These are phyloP conservation scores for Cladophialophora psammophila DNA, from an alignment of 2,329 filamentous ascomycete genomes.

Conservation along the genomic window DNA sequence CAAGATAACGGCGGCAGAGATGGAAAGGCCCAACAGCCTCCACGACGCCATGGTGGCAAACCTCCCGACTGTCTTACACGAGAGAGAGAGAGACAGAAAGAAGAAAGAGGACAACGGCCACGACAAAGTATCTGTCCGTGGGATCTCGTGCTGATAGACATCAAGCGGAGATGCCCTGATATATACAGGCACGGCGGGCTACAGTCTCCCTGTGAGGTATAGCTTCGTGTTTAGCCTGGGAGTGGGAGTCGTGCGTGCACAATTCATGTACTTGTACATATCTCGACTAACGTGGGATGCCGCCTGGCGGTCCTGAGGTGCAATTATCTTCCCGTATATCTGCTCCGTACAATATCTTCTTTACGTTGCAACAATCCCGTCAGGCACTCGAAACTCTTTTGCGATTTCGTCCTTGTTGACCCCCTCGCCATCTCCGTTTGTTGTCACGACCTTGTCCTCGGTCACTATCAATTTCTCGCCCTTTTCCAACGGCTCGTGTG, in stretches of 20 bases:
- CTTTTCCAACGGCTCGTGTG: constrained; percentile 30
- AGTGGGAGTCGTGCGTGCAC: neutral
- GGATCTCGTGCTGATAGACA: neutral
- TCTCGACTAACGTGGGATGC: neutral
- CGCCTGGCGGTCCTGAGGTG: neutral
- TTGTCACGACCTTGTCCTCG: constrained; percentile 27
- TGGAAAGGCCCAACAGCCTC: constrained; percentile 18
- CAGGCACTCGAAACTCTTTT: constrained; percentile 26
- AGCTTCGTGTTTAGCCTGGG: neutral
- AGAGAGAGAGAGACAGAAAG: neutral
- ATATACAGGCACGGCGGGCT: neutral
- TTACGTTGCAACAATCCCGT: constrained; percentile 31
- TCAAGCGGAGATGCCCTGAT: constrained; percentile 19
- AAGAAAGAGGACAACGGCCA: neutral
- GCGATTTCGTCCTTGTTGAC: constrained; percentile 24
- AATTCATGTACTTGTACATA: neutral
- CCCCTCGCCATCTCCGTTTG: constrained; percentile 18
- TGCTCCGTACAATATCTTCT: neutral
- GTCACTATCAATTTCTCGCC: constrained; percentile 25
- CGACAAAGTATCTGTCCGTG: neutral
- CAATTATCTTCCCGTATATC: neutral
- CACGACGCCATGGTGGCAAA: constrained; percentile 22
- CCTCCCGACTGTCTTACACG: neutral
- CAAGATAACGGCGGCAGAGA: constrained; percentile 28
- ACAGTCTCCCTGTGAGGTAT: constrained; percentile 16